Evolutionary conservation across 2,329 filamentous ascomycete species (phyloP).

Genomic region (Cadophora luteo-olivacea): DNA sequence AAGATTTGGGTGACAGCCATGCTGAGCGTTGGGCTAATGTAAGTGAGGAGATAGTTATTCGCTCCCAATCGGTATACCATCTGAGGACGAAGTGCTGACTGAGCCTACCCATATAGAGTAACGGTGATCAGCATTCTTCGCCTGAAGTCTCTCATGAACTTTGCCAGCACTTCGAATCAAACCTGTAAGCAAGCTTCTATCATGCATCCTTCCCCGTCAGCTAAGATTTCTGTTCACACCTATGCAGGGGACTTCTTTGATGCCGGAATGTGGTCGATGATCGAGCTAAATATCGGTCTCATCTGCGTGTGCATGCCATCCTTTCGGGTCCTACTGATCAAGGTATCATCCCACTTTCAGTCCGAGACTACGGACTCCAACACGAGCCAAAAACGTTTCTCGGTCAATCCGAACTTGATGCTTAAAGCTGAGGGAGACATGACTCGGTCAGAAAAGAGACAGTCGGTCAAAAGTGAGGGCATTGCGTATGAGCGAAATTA

Average conservation of each 20-base stretch:
- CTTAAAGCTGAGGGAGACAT: too few species aligned
- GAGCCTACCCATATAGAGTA: conserved; percentile 25
- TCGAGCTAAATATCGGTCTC: conserved; percentile 38
- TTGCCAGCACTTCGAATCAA: conserved; percentile 33
- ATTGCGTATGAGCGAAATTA: background rate
- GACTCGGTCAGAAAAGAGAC: background rate
- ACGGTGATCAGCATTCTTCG: conserved; percentile 37
- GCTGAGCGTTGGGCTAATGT: conserved; percentile 57
- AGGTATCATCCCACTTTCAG: conserved; percentile 16
- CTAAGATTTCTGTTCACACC: background rate
- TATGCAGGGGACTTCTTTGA: conserved; percentile 28
- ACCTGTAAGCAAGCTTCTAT: conserved; percentile 24
- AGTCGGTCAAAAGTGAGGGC: background rate
- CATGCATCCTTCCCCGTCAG: background rate
- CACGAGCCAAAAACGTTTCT: background rate
- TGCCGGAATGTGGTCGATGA: conserved; percentile 31
- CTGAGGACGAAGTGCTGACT: conserved; percentile 8
- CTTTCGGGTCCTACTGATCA: conserved; percentile 31
- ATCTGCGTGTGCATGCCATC: conserved; percentile 40
- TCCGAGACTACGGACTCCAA: background rate
- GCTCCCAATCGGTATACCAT: too few species aligned
- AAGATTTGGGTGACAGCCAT: conserved; percentile 56
- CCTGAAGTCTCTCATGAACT: conserved; percentile 33
- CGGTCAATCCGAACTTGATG: background rate
- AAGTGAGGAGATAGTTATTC: conserved; percentile 9